A percentile compares a stretch with the other conserved stretches of the same genome.
phyloP scores from a whole-genome alignment of 768 basidiomycete genomes.

The Crassisporium funariophilum region DNA sequence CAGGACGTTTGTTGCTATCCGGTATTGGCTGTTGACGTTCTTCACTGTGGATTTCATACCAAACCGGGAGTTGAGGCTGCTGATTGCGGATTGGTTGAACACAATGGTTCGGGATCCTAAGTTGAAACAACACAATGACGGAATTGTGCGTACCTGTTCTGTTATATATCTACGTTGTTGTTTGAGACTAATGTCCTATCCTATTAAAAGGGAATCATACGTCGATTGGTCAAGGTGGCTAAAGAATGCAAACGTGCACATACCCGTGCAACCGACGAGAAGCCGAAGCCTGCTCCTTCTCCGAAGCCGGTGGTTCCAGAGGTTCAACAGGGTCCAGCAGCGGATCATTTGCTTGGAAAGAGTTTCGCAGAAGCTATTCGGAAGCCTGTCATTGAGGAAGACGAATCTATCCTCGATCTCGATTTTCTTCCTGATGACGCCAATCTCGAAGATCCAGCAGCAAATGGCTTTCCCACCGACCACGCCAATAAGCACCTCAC shows the following conservation, averaged over 20 bases:
- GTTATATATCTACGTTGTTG: conserved; percentile 11
- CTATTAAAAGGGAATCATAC: conserved; percentile 66
- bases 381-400: conserved; percentile 44
- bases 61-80: conserved; percentile 70
- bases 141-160: conserved; percentile 54
- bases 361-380: conserved; percentile 65
- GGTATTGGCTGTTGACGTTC: conserved; percentile 91
- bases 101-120: conserved; percentile 71
- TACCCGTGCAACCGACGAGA: conserved; percentile 40
- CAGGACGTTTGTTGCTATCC: conserved; percentile 85
- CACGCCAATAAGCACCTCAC: conserved; percentile 52
- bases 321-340: conserved; percentile 17
- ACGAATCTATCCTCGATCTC: conserved; percentile 75
- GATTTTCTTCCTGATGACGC: conserved; percentile 67
- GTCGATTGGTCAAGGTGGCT: conserved; percentile 80
- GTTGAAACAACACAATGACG: conserved; percentile 65
- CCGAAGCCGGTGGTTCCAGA: conserved; percentile 36
- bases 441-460: conserved; percentile 27
- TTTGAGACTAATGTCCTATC: conserved; percentile 5
- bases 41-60: conserved; percentile 88
- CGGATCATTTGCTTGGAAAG: conserved; percentile 57
- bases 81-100: conserved; percentile 83
- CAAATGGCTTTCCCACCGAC: conserved; percentile 42
- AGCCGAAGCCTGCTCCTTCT: conserved; percentile 32
- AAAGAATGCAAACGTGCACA: conserved; percentile 79